phyloP scores from a whole-genome alignment of 2,329 filamentous ascomycete species.

The Escovopsis weberi region DNA sequence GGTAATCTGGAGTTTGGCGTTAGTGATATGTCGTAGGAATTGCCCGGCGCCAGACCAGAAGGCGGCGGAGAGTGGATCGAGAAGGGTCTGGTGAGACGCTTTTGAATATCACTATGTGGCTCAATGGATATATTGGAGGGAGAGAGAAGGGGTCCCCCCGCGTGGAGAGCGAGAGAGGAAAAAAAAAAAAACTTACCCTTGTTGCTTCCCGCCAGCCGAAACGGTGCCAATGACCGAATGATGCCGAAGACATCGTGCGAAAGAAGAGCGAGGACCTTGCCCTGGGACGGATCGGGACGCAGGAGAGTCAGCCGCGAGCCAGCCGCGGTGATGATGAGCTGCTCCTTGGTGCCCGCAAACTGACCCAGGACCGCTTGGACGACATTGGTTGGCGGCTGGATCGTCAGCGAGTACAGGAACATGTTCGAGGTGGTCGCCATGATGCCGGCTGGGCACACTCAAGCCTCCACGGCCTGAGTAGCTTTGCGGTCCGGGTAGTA shows the following conservation, averaged over 20 bases:
- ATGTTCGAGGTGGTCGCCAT: conserved; percentile 98
- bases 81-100: conserved; percentile 12
- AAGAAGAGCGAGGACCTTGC: conserved; percentile 72
- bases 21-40: conserved; percentile 19
- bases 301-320: conserved; percentile 81
- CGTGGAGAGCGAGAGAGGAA: no score
- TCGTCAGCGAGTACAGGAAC: conserved; percentile 96
- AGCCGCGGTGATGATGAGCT: conserved; percentile 89
- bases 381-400: conserved; percentile 81
- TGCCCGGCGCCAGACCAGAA: conserved; percentile 1
- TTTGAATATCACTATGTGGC: conserved; percentile 7
- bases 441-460: conserved; percentile 33
- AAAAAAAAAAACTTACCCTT: conserved; percentile 65
- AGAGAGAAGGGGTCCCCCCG: no score
- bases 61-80: conserved; percentile 7
- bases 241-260: conserved; percentile 96
- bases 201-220: conserved; percentile 80
- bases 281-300: conserved; percentile 70
- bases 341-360: conserved; percentile 91
- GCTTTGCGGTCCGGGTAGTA: conserved; percentile 11
- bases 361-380: conserved; percentile 87
- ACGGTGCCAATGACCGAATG: conserved; percentile 75
- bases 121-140: no score
- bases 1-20: conserved; percentile 54
- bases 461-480: conserved; percentile 32